Evolutionary conservation across 2,329 filamentous ascomycete species (phyloP).

Genomic region (Myrmaecium sp.): DNA sequence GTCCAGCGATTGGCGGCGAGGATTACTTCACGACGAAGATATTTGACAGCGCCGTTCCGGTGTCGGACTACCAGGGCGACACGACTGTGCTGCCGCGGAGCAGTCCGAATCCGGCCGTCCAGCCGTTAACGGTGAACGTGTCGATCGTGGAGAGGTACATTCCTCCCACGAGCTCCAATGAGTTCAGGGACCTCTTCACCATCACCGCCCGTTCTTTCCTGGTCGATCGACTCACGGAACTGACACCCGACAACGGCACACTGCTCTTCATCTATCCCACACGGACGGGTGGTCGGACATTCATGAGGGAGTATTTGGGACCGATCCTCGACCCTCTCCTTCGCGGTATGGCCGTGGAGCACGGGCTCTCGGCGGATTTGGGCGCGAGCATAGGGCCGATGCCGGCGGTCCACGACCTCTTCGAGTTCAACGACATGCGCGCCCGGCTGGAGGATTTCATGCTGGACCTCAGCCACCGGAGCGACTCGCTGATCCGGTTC

Average conservation of each 20-base stretch:
- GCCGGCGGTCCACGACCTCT: conserved; percentile 34
- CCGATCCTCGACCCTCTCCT: conserved; percentile 45
- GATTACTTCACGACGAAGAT: conserved; percentile 46
- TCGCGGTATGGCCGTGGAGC: conserved; percentile 40
- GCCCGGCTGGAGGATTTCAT: conserved; percentile 15
- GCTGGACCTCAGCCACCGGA: conserved; percentile 13
- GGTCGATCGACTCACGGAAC: conserved; percentile 42
- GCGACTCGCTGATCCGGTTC: conserved; percentile 13
- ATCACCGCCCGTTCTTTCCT: conserved; percentile 36
- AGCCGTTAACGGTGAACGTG: conserved; percentile 41
- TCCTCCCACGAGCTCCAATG: conserved; percentile 41
- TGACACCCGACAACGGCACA: conserved; percentile 39
- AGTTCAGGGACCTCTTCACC: conserved; percentile 42
- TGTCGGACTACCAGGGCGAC: conserved; percentile 40
- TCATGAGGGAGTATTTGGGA: conserved; percentile 41
- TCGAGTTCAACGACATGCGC: conserved; percentile 35
- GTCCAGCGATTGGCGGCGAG: conserved; percentile 31
- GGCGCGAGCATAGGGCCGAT: conserved; percentile 37
- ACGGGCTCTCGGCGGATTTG: conserved; percentile 40
- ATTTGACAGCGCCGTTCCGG: conserved; percentile 44
- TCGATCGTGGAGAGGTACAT: conserved; percentile 48
- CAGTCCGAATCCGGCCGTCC: conserved; percentile 40
- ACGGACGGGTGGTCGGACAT: conserved; percentile 36
- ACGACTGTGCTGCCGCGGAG: conserved; percentile 31
- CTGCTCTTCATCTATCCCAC: conserved; percentile 48